A percentile compares a stretch with the other conserved stretches of the same genome.
Conservation (phyloP, 1,284 basidiomycete species). For the Rhodotorula sp. region DNA sequence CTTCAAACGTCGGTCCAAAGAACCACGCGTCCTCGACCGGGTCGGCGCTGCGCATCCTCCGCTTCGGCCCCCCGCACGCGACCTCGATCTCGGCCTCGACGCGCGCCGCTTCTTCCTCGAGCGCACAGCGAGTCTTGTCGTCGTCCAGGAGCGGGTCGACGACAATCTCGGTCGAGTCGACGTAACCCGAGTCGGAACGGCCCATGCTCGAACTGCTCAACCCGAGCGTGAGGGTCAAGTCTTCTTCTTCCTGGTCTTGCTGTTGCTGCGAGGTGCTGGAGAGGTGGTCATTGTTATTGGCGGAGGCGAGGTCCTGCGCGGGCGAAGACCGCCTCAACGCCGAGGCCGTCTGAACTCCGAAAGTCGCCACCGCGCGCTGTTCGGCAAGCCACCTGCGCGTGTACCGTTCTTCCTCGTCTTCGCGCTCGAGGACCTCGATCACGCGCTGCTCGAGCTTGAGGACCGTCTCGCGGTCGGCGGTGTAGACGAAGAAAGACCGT, state of each 20-base stretch:
- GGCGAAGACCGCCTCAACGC: not conserved
- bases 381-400: slow-evolving; percentile 25
- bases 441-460: slow-evolving; percentile 32
- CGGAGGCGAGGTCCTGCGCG: not conserved
- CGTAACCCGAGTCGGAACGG: slow-evolving; percentile 38
- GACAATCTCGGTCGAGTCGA: slow-evolving; percentile 17
- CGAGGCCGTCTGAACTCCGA: not conserved
- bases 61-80: slow-evolving; percentile 3
- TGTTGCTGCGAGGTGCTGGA: not conserved
- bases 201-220: slow-evolving; percentile 30
- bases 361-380: slow-evolving; percentile 8
- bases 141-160: not conserved
- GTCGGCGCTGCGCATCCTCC: slow-evolving; percentile 25
- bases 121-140: not conserved
- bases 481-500: slow-evolving; percentile 87
- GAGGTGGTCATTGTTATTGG: too few species aligned
- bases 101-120: slow-evolving; percentile 12
- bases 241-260: not conserved
- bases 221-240: not conserved
- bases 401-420: slow-evolving; percentile 29
- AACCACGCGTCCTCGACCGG: slow-evolving; percentile 72
- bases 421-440: slow-evolving; percentile 21
- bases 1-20: slow-evolving; percentile 86
- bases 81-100: slow-evolving; percentile 8
- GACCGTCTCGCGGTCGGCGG: slow-evolving; percentile 58